Evolutionary conservation across 305 asterid species (phyloP).

Genomic region (Fraxinus velutina): DNA sequence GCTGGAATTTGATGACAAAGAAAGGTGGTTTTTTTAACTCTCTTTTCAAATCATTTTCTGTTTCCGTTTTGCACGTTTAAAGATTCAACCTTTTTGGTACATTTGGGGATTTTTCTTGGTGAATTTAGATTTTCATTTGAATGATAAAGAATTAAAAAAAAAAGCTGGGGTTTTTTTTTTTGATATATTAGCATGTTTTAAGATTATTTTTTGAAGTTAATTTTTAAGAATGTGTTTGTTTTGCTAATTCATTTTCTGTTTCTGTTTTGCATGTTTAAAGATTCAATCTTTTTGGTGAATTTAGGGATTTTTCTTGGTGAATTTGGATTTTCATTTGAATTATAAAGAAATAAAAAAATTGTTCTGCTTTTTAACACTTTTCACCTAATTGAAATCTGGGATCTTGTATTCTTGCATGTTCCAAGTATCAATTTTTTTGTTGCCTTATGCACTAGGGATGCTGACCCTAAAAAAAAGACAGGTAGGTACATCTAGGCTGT

Average conservation of each 20-base stretch:
- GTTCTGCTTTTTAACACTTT: neutral
- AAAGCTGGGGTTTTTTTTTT: neutral
- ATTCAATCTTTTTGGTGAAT: neutral
- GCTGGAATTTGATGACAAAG: constrained; percentile 26
- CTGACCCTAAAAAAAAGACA: neutral
- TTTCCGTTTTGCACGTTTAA: neutral
- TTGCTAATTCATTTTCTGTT: neutral
- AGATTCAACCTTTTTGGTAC: neutral
- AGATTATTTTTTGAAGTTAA: neutral
- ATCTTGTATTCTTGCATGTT: neutral
- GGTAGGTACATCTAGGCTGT: neutral
- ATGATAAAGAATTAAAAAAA: neutral
- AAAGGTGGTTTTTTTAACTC: constrained; percentile 14
- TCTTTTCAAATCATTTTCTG: neutral
- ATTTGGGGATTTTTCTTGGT: neutral
- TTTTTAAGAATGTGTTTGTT: neutral
- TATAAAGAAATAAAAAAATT: neutral
- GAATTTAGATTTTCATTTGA: neutral
- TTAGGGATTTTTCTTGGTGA: neutral
- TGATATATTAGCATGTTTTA: neutral
- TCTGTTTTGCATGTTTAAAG: neutral
- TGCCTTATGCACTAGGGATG: neutral
- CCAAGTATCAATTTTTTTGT: neutral
- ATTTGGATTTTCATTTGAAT: neutral
- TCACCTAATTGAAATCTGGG: neutral